Percentiles rank a stretch among this genome's conserved stretches.
phyloP scores from a whole-genome alignment of 2,329 filamentous ascomycete genomes.

The Aspergillus thermomutatus region DNA sequence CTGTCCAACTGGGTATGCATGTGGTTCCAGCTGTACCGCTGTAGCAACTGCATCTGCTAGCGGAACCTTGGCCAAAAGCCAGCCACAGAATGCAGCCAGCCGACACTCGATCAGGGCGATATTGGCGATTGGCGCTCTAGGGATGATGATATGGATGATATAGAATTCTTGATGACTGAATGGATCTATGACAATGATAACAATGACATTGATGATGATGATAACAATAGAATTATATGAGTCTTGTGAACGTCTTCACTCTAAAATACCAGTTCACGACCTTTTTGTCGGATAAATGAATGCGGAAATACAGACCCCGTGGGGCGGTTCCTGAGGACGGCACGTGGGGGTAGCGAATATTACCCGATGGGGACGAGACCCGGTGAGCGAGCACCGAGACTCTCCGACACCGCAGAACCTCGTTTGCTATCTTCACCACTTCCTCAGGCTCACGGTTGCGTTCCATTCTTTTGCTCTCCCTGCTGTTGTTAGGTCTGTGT shows the following conservation, averaged over 20 bases:
- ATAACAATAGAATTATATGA: constrained; percentile 1
- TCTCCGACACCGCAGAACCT: constrained; percentile 9
- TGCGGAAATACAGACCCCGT: constrained; percentile 1
- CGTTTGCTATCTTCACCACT: constrained; percentile 11
- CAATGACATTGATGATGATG: not conserved
- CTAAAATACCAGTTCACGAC: no score
- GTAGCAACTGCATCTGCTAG: constrained; percentile 49
- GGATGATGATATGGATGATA: constrained; percentile 8
- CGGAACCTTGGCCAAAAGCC: constrained; percentile 46
- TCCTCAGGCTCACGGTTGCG: not conserved
- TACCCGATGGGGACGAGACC: constrained; percentile 8
- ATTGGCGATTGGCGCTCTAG: constrained; percentile 7
- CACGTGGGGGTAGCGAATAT: constrained; percentile 4
- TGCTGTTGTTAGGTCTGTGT: not conserved
- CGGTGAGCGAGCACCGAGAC: constrained; percentile 3
- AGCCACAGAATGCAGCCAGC: constrained; percentile 22
- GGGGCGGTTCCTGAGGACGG: constrained; percentile 1
- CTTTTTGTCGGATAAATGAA: not conserved
- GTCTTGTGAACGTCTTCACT: not conserved
- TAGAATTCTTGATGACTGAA: not conserved
- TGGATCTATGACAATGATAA: not conserved
- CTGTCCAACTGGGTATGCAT: constrained; percentile 74
- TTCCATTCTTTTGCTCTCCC: constrained; percentile 6
- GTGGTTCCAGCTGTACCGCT: constrained; percentile 70
- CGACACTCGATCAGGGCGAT: constrained; percentile 4